Evolutionary conservation across 2,329 filamentous ascomycete genomes (phyloP).

Genomic region (Aspergillus ochraceoroseus): DNA sequence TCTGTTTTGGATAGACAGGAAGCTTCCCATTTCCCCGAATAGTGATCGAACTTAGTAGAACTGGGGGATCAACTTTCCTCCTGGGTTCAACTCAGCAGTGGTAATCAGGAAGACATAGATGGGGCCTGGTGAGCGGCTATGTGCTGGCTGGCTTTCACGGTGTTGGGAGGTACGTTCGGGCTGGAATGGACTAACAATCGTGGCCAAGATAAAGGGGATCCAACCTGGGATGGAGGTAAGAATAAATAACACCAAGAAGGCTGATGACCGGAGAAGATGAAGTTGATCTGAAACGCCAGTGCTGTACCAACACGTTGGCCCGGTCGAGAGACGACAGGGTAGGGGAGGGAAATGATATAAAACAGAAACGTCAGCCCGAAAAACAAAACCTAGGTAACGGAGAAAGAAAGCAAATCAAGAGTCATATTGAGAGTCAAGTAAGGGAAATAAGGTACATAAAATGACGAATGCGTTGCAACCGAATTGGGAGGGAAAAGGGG

Average conservation of each 20-base stretch:
- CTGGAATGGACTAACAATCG: conserved; percentile 1
- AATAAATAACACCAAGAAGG: too few relatives aligned
- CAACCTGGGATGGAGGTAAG: too few relatives aligned
- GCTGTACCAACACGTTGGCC: too few relatives aligned
- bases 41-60: conserved; percentile 11
- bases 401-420: conserved; percentile 10
- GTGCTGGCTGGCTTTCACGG: too few relatives aligned
- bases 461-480: conserved; percentile 29
- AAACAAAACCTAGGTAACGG: conserved; percentile 11
- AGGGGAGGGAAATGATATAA: not conserved
- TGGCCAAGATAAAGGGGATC: too few relatives aligned
- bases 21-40: conserved; percentile 35
- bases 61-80: conserved; percentile 16
- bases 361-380: not conserved
- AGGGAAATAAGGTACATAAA: conserved; percentile 27
- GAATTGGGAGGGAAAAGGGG: conserved; percentile 25
- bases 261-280: too few relatives aligned
- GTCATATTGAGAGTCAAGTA: conserved; percentile 13
- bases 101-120: too few relatives aligned
- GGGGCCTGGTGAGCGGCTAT: conserved; percentile 7
- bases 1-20: conserved; percentile 31
- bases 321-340: conserved; percentile 1
- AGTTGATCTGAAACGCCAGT: too few relatives aligned
- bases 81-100: conserved; percentile 5
- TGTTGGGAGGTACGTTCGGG: too few relatives aligned